Percentiles rank a stretch among this genome's conserved stretches.
phyloP scores from a whole-genome alignment of 2,329 filamentous ascomycete species.

The Pseudocercospora crystallina region DNA sequence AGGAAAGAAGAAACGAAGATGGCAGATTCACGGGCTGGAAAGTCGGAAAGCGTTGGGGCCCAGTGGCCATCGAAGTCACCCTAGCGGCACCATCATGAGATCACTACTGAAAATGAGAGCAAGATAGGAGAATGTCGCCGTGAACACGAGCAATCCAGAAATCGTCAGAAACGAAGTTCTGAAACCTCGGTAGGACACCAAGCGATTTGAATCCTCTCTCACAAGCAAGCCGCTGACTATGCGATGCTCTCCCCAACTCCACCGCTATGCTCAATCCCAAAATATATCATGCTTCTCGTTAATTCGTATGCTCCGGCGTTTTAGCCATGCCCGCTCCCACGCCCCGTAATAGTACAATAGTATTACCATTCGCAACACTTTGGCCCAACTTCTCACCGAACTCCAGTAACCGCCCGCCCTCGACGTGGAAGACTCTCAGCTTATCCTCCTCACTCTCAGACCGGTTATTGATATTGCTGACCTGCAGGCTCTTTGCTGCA shows the following conservation, averaged over 20 bases:
- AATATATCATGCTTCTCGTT: background rate
- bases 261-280: no score
- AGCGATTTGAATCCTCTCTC: background rate
- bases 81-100: no score
- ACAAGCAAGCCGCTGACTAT: background rate
- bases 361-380: slow-evolving; percentile 76
- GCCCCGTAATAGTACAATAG: slow-evolving; percentile 81
- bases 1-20: background rate
- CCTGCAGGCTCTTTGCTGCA: slow-evolving; percentile 73
- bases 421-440: slow-evolving; percentile 87
- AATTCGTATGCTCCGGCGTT: slow-evolving; percentile 29
- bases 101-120: no score
- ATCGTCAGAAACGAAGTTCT: background rate
- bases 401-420: slow-evolving; percentile 80
- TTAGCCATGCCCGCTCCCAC: slow-evolving; percentile 63
- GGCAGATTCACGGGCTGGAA: background rate
- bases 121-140: no score
- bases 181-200: no score
- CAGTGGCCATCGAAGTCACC: no score
- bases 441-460: slow-evolving; percentile 73
- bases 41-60: no score
- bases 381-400: slow-evolving; percentile 82
- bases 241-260: no score
- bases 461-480: slow-evolving; percentile 81
- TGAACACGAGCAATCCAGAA: background rate